Percentiles rank a stretch among this genome's conserved stretches.
These are phyloP conservation scores for Botryotinia narcissicola DNA, from an alignment of 2,329 filamentous ascomycete species.

Conservation along the genomic window DNA sequence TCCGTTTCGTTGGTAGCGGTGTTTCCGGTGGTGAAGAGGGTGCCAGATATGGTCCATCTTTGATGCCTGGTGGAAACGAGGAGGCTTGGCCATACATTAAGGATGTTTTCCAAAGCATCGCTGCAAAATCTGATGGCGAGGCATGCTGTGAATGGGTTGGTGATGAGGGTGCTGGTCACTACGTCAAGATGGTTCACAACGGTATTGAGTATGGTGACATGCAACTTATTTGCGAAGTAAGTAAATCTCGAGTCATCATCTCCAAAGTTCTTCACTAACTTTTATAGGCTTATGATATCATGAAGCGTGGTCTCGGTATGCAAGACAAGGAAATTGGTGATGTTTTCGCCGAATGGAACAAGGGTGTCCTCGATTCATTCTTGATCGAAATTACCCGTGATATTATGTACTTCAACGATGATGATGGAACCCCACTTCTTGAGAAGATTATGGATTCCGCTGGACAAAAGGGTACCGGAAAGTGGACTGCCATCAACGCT, in stretches of 20 bases:
- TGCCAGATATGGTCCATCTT: conserved; percentile 92
- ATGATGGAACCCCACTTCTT: conserved; percentile 83
- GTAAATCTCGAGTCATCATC: conserved; percentile 31
- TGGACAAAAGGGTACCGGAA: conserved; percentile 98
- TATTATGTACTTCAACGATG: conserved; percentile 97
- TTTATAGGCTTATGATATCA: conserved; percentile 91
- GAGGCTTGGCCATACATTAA: conserved; percentile 98
- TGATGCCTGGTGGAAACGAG: conserved; percentile 99
- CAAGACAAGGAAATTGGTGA: conserved; percentile 93
- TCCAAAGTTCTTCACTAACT: conserved; percentile 23
- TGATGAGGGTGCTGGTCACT: conserved; percentile 98
- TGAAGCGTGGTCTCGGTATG: conserved; percentile 95
- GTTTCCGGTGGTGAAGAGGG: conserved; percentile 99
- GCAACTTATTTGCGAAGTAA: conserved; percentile 98
- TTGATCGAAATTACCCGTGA: conserved; percentile 98
- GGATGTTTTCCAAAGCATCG: conserved; percentile 97
- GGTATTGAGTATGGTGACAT: conserved; percentile 99
- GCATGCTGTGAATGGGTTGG: conserved; percentile 99
- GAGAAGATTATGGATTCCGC: conserved; percentile 99
- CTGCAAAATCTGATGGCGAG: conserved; percentile 96
- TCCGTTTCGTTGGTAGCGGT: conserved; percentile 94
- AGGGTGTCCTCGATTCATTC: conserved; percentile 97
- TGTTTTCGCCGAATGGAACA: conserved; percentile 95
- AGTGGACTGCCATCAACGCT: conserved; percentile 99
- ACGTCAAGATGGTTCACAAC: conserved; percentile 99